Evolutionary conservation across 2,329 filamentous ascomycete species (phyloP).

Genomic region (Paraphoma sp.): DNA sequence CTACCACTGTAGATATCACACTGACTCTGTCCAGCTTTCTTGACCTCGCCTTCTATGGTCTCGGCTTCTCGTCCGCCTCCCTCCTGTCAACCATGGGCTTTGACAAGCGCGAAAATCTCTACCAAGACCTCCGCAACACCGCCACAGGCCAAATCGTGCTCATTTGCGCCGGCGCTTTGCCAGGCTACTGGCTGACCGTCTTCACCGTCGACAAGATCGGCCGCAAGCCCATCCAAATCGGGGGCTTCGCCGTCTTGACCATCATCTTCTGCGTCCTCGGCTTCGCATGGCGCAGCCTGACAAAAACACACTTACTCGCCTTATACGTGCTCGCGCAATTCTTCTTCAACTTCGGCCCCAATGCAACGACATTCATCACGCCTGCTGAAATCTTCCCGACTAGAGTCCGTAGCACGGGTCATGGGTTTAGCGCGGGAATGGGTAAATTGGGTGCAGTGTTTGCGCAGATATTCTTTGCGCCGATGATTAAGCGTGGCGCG

Average conservation of each 20-base stretch:
- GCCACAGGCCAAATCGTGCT: slow-evolving; percentile 81
- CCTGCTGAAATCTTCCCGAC: slow-evolving; percentile 61
- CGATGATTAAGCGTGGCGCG: slow-evolving; percentile 62
- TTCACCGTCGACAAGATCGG: slow-evolving; percentile 75
- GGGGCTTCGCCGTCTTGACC: slow-evolving; percentile 57
- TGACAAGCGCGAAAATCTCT: slow-evolving; percentile 67
- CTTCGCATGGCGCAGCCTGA: slow-evolving; percentile 56
- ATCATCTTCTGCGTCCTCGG: slow-evolving; percentile 58
- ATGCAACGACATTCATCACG: slow-evolving; percentile 59
- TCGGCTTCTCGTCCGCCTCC: slow-evolving; percentile 77
- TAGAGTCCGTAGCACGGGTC: slow-evolving; percentile 55
- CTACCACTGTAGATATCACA: neutral
- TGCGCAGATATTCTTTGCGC: slow-evolving; percentile 58
- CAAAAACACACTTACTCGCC: slow-evolving; percentile 50
- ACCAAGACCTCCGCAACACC: slow-evolving; percentile 74
- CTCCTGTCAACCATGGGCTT: slow-evolving; percentile 77
- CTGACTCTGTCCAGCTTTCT: slow-evolving; percentile 53
- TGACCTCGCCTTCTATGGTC: slow-evolving; percentile 63
- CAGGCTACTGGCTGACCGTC: slow-evolving; percentile 83
- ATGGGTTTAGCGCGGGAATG: slow-evolving; percentile 57
- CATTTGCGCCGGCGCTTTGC: slow-evolving; percentile 78
- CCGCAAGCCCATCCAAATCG: slow-evolving; percentile 77
- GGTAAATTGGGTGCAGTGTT: slow-evolving; percentile 59
- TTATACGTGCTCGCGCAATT: slow-evolving; percentile 58
- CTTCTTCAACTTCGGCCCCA: slow-evolving; percentile 63